phyloP scores from a whole-genome alignment of 495 filamentous ascomycete genomes.

The Astrothelium macrocarpum region DNA sequence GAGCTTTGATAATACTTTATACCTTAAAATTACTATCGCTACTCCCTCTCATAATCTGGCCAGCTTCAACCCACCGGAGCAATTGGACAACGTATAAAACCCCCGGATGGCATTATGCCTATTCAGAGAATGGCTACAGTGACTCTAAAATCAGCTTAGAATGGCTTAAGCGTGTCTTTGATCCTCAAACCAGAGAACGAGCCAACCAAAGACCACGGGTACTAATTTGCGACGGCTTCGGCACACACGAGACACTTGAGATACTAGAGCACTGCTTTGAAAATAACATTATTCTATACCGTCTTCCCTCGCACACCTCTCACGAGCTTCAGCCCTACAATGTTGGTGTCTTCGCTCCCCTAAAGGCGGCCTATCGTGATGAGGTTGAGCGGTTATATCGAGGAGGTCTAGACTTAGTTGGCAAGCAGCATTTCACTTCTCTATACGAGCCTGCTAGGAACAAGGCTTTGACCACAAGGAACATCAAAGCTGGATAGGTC shows the following conservation, averaged over 20 bases:
- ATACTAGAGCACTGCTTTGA: constrained; percentile 17
- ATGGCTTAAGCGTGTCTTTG: constrained; percentile 13
- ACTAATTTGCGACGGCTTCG: constrained; percentile 17
- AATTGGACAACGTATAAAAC: constrained; percentile 14
- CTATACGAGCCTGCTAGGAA: constrained; percentile 13
- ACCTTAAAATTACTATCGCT: too few species aligned
- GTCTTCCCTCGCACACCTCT: constrained; percentile 17
- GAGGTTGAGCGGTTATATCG: constrained; percentile 14
- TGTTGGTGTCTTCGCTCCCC: constrained; percentile 12
- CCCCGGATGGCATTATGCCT: constrained; percentile 14
- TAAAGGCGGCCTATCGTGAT: constrained; percentile 16
- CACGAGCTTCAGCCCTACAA: constrained; percentile 17
- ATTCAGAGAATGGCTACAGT: constrained; percentile 12
- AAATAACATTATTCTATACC: constrained; percentile 16
- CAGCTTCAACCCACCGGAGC: constrained; percentile 11
- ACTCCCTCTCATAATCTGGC: constrained; percentile 15
- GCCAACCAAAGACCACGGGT: constrained; percentile 13
- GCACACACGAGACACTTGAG: constrained; percentile 18
- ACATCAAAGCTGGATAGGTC: constrained; percentile 2
- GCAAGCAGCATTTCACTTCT: constrained; percentile 16
- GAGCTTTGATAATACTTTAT: too few species aligned
- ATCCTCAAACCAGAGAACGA: constrained; percentile 12
- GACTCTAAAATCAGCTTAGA: constrained; percentile 14
- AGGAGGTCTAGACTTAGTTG: constrained; percentile 11
- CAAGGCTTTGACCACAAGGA: constrained; percentile 3